Conservation (phyloP, 345 rosid species). For the Citrus medica region DNA sequence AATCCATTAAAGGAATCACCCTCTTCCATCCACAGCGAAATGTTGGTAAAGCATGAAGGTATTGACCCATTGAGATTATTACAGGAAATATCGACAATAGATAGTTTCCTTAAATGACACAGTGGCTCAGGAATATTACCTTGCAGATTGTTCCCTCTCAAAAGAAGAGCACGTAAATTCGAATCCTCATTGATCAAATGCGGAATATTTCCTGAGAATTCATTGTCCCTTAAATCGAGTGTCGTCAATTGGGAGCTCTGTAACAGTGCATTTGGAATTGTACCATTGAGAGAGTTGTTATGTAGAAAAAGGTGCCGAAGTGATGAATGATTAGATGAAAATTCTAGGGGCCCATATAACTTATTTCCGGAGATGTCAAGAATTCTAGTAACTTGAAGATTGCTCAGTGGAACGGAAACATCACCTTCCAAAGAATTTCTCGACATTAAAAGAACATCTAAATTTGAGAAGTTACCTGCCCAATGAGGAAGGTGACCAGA, state of each 20-base stretch:
- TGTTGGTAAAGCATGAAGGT: constrained; percentile 3
- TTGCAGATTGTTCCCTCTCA: not conserved
- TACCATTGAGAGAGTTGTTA: not conserved
- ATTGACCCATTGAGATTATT: not conserved
- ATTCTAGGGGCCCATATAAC: not conserved
- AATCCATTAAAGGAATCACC: not conserved
- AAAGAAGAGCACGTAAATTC: too few relatives aligned
- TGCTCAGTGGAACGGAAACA: not conserved
- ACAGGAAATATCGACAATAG: constrained; percentile 2
- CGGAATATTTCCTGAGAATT: not conserved
- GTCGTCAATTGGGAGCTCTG: not conserved
- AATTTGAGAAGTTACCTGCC: too few relatives aligned
- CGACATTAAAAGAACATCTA: too few relatives aligned
- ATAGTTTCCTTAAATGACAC: not conserved
- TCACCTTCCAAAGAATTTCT: not conserved
- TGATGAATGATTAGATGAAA: not conserved
- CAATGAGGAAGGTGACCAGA: too few relatives aligned
- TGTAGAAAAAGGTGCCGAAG: not conserved
- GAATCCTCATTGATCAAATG: not conserved
- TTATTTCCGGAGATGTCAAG: not conserved
- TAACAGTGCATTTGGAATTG: not conserved
- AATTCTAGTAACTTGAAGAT: not conserved
- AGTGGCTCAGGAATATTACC: not conserved
- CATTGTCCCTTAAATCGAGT: not conserved
- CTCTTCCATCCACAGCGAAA: too few relatives aligned